Percentiles rank a stretch among this genome's conserved stretches.
Conservation (phyloP, 805 yeast genomes). For the Kazachstania kunashirensis region DNA sequence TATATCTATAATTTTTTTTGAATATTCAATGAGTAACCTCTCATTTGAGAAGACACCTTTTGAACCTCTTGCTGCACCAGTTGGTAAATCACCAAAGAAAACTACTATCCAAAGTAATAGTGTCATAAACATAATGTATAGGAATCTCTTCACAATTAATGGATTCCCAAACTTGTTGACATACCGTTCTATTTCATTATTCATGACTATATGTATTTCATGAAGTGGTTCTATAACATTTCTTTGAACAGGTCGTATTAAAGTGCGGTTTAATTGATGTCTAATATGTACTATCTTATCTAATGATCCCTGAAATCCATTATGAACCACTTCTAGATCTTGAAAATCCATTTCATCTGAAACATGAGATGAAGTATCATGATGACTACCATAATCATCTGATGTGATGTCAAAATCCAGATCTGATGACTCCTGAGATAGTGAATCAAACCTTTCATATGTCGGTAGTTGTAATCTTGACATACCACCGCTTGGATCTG, state of each 20-base stretch:
- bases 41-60: conserved; percentile 51
- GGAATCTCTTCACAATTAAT: conserved; percentile 59
- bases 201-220: conserved; percentile 8
- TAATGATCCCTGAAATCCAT: not conserved
- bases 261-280: conserved; percentile 8
- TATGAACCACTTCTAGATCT: not conserved
- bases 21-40: conserved; percentile 36
- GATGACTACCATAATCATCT: conserved; percentile 11
- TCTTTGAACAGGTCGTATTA: conserved; percentile 8
- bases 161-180: conserved; percentile 73
- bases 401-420: conserved; percentile 3
- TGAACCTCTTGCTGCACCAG: conserved; percentile 28
- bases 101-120: conserved; percentile 44
- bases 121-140: conserved; percentile 56
- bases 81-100: conserved; percentile 41
- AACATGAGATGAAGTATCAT: conserved; percentile 44
- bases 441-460: conserved; percentile 1
- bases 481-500: no score
- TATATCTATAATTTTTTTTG: conserved; percentile 40
- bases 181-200: conserved; percentile 39
- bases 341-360: conserved; percentile 6
- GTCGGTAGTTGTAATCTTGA: not conserved
- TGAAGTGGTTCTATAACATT: conserved; percentile 31
- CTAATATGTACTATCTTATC: conserved; percentile 8
- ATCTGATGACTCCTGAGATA: conserved; percentile 1